Evolutionary conservation across 225 moss, liverwort and hornwort genomes (phyloP), one percentile per base, ranked within the genome.

Genomic region (Asterella californica): DNA sequence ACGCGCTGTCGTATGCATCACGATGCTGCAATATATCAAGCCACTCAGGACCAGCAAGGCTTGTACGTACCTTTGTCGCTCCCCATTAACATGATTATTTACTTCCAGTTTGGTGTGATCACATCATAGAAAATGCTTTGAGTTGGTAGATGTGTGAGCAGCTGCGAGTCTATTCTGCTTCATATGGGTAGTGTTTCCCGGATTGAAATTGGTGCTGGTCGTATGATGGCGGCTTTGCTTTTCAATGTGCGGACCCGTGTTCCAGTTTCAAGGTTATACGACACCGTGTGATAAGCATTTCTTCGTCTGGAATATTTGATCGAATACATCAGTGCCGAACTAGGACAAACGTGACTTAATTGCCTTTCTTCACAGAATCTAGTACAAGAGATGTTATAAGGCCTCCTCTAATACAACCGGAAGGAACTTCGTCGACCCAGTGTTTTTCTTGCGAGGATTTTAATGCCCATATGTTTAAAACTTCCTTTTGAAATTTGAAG

Each of bases 1-100:
- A 80, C 88, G 66, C 87, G 99, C 36, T 93, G 92, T 48, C 92
- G 99, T 12, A 90, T 99, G 90, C 99, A 99, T 72, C 95, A 95
- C 73, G 99, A 99, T 70, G 95, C 99, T 3, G 90, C 93, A 14
- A 86, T 99, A 30, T 99, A 99, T 78, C 99, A 99, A 61, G 89
- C 95, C 15, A 99, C 95, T 63, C 95, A 99, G 85, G 99, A 99
- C 73, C 95, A 99, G 74, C 99, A 93, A 86, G 99, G 99, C 85
- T 75, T 99, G 78, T 88, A 88, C 48, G 84, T 36, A 80, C 64
- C 38, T 17, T 37, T 22, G 19, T 76, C 25, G 6, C 60, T 10
- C 2, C 21, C 2, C 4, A 5, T 70, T 24, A 24, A 61, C 0
- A 2, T 54, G 25, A 11, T 25, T 25, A 27, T 61, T 61, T 61